Base-by-base conservation (phyloP, 2,329 filamentous ascomycete genomes). In the Apiospora malaysiana region DNA sequence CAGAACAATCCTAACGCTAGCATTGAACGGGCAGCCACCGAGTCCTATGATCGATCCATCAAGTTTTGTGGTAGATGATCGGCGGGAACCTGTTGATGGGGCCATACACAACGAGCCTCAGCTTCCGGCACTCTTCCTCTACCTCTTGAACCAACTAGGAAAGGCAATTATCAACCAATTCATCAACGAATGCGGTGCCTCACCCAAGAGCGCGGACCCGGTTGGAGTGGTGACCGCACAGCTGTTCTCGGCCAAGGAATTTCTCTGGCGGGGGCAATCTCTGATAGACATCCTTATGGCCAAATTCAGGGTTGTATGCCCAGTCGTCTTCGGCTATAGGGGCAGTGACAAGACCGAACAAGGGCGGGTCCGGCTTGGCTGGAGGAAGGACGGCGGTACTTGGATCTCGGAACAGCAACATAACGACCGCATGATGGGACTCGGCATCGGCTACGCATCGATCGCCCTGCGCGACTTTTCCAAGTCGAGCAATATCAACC, bases 241-340 rank as follows among this genome's bases (percentile, higher is more conserved):
- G 73, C 87, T 97, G 42, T 95, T 97, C 79, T 92, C 93, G 0
- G 86, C 88, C 69, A 85, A 89, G 23, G 86, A 89, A 21, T 92
- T 93, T 77, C 84, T 88, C 69, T 93, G 90, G 86, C 87, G 91
- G 68, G 91, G 90, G 10, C 82, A 87, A 66, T 87, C 91, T 0
- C 85, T 97, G 71, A 91, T 94, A 69, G 93, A 97, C 78, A 93
- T 98, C 71, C 85, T 98, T 42, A 91, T 97, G 77, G 92, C 95
- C 70, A 98, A 98, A 81, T 93, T 93, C 77, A 90, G 94, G 72
- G 86, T 93, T 21, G 86, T 89, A 4, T 97, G 94, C 76, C 95
- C 96, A 0, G 91, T 94, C 1, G 85, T 99, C 0, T 98, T 97
- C 79, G 95, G 95, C 23, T 89, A 95, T 74, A 87, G 89, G 59